Conservation (phyloP, 2,329 filamentous ascomycete genomes). For the Phialemonium atrogriseum region DNA sequence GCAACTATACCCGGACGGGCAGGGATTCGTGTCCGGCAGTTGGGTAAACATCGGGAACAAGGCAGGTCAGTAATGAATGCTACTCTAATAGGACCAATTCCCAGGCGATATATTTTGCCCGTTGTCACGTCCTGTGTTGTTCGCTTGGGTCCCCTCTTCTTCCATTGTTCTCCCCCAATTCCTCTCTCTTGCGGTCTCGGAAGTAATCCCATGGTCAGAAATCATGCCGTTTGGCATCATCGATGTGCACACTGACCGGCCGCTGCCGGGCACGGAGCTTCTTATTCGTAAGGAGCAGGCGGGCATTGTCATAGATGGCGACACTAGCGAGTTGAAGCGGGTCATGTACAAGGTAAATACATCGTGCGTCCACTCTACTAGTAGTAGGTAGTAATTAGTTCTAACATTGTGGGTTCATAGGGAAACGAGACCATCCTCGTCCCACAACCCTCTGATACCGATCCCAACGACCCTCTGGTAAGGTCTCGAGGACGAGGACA, state of each 20-base stretch:
- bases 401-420: conserved; percentile 4
- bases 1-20: too few relatives aligned
- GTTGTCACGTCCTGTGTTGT: too few relatives aligned
- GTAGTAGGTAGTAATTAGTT: too few relatives aligned
- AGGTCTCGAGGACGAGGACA: background rate
- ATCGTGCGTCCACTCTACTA: background rate
- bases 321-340: conserved; percentile 2
- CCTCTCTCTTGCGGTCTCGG: too few relatives aligned
- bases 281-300: conserved; percentile 13
- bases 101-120: too few relatives aligned
- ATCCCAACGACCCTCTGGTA: conserved; percentile 13
- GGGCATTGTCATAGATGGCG: background rate
- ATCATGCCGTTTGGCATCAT: conserved; percentile 18
- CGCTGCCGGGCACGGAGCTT: conserved; percentile 17
- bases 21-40: too few relatives aligned
- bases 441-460: conserved; percentile 8
- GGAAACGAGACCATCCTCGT: conserved; percentile 12
- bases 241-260: conserved; percentile 10
- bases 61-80: too few relatives aligned
- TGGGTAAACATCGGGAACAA: too few relatives aligned
- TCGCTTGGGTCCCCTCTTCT: too few relatives aligned
- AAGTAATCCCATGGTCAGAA: too few relatives aligned
- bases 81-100: too few relatives aligned
- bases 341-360: conserved; percentile 6
- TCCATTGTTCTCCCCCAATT: too few relatives aligned